Base-by-base conservation (phyloP, 129 eudicot species). In the Chrysanthemum makinoi region DNA sequence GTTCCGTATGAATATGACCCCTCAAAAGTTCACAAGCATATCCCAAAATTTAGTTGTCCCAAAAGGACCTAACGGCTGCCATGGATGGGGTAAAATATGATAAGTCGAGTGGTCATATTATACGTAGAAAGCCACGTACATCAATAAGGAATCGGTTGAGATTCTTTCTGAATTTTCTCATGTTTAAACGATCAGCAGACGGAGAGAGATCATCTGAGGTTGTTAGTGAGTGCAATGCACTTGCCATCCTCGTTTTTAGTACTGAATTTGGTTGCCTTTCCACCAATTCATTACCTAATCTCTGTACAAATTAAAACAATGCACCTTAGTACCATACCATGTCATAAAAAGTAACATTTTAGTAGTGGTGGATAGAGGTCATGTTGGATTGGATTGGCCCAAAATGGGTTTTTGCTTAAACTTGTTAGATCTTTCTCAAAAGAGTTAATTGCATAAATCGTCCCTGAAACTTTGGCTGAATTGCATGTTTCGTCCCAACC, bases 71-170 rank as follows among this genome's bases (percentile, higher is more conserved):
- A 19, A 58, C 51, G 44, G 62, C 55, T 3, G 15, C 69, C 83
- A 50, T 59, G 48, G 69, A 19, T 20, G 65, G 70, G 18, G 69
- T 17, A 48, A 61, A 43, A n/a, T 53, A 53, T 65, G 4, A 56
- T 10, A 20, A 6, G 79, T 33, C 49, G 46, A 62, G 54, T 13
- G 30, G 57, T 89, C 90, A 94, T 44, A 85, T 82, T 68, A 80
- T 75, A 28, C 99, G 92, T 8, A 94, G 84, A 81, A 94, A 94
- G 47, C 97, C 97, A 79, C 94, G 97, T 58, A 94, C 99, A 77
- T 94, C 99, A 19, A 79, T 30, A 16, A 94, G 91, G 73, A 94
- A 94, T 22, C 47, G 82, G 72, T 82, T 87, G n/a, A 94, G 69
- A 75, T 94, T 94, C 83, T 84, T 94, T 28, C 99, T 84, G 84